phyloP scores from a whole-genome alignment of 495 filamentous ascomycete species.

The Neurospora sp. region DNA sequence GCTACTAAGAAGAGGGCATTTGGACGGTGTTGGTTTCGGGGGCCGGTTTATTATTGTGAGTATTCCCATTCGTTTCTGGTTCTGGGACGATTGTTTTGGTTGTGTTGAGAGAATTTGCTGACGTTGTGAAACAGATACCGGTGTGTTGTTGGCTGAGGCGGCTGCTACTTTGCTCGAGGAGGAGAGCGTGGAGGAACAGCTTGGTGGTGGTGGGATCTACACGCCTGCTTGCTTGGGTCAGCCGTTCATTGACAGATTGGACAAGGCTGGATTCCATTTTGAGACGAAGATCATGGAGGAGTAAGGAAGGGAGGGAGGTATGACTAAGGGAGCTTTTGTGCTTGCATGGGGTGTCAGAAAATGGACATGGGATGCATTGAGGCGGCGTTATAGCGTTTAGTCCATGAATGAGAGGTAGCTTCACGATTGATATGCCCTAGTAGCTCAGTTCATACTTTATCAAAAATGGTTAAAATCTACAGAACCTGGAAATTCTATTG shows the following conservation, averaged over 20 bases:
- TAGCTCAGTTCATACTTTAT: too few relatives aligned
- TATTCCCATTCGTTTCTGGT: neutral
- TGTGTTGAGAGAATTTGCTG: too few relatives aligned
- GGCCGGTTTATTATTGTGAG: constrained; percentile 54
- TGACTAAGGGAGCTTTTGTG: too few relatives aligned
- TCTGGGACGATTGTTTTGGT: too few relatives aligned
- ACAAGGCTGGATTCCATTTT: constrained; percentile 51
- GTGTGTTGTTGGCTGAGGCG: constrained; percentile 54
- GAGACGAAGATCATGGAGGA: constrained; percentile 37
- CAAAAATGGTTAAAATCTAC: too few relatives aligned
- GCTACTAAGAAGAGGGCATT: constrained; percentile 37
- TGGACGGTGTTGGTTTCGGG: constrained; percentile 47
- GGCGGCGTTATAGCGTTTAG: too few relatives aligned
- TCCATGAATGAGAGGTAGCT: too few relatives aligned
- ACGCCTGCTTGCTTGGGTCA: constrained; percentile 81
- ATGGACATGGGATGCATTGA: too few relatives aligned
- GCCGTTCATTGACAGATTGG: constrained; percentile 59
- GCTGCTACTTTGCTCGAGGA: constrained; percentile 61
- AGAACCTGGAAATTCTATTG: too few relatives aligned
- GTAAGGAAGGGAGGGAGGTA: too few relatives aligned
- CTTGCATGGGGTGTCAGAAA: too few relatives aligned
- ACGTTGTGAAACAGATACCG: constrained; percentile 51
- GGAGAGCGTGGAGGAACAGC: constrained; percentile 31
- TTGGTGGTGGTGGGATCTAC: constrained; percentile 56
- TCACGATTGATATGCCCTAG: too few relatives aligned